Base-by-base conservation (phyloP, 1,139 yeast genomes). In the Yamadazyma triangularis region DNA sequence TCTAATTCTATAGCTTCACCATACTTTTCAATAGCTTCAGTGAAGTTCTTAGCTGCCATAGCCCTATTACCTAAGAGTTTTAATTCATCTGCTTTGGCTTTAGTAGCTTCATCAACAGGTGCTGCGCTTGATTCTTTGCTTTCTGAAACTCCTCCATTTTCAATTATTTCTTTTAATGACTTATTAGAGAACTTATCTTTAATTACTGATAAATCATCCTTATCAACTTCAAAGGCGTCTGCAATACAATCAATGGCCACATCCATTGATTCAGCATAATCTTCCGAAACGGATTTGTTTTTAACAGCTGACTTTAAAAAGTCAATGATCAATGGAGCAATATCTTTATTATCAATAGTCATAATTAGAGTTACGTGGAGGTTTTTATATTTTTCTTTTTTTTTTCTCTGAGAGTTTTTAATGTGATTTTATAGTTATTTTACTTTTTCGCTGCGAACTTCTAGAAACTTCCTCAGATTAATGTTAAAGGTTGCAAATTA, bases 161-260 rank as follows among this genome's bases (percentile, higher is more conserved):
- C 52, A 25, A 80, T 44, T 26, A 80, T 56, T 22, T 75, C 73
- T 4, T 51, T 43, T 44, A 81, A 65, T 3, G 67, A 49, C 46
- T 73, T 65, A 24, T 82, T 80, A 13, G 60, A 57, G 43, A 76
- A 75, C 35, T 57, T 62, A 4, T 57, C 29, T 15, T 55, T 45
- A 10, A 66, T 45, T 22, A 56, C 53, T 15, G 59, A 47, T 10
- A 59, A 51, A 25, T 65, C 66, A 13, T 65, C 75, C 45, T 68
- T 66, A 40, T 77, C 73, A 21, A 91, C 80, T 35, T 71, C 81
- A 56, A 83, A 91, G 5, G 95, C 89, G 49, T 89, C 97, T 20
- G 87, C 77, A 37, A 91, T 76, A 64, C 96, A 87, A 51, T 86
- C 96, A 48, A 88, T 75, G 43, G 97, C 97, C 31, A 91, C 95